Percentiles rank a stretch among this genome's conserved stretches.
These are phyloP conservation scores for Erythrobasidium hasegawianum DNA, from an alignment of 1,284 basidiomycete species.

Conservation along the genomic window DNA sequence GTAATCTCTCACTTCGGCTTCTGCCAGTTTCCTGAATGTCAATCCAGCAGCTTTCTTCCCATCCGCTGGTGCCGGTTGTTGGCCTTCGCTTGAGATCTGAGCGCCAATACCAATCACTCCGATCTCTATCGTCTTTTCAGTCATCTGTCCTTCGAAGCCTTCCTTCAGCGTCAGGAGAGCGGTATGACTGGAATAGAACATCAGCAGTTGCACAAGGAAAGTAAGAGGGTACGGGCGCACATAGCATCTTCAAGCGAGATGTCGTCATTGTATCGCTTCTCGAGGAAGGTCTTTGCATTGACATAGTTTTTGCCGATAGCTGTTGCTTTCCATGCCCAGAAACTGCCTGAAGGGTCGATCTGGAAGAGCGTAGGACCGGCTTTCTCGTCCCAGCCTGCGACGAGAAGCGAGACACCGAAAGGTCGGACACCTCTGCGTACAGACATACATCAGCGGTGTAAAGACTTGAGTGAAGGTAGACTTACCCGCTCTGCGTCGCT, in stretches of 20 bases:
- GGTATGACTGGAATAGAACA: slow-evolving; percentile 60
- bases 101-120: slow-evolving; percentile 79
- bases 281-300: slow-evolving; percentile 97
- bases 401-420: slow-evolving; percentile 92
- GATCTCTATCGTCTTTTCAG: slow-evolving; percentile 98
- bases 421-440: slow-evolving; percentile 83
- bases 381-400: slow-evolving; percentile 91
- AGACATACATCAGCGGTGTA: slow-evolving; percentile 10
- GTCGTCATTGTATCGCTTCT: slow-evolving; percentile 99
- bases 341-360: slow-evolving; percentile 96
- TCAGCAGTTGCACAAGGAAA: neutral
- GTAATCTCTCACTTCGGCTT: slow-evolving; percentile 93
- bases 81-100: slow-evolving; percentile 62
- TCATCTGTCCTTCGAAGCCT: slow-evolving; percentile 99
- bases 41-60: slow-evolving; percentile 19
- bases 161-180: slow-evolving; percentile 98
- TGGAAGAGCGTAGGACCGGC: slow-evolving; percentile 93
- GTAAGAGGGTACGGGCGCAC: neutral
- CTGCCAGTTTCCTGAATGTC: slow-evolving; percentile 86
- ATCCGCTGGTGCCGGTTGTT: slow-evolving; percentile 57
- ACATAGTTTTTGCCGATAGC: slow-evolving; percentile 99
- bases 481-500: slow-evolving; percentile 95
- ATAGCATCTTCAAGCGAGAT: slow-evolving; percentile 98
- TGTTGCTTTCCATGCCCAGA: slow-evolving; percentile 99
- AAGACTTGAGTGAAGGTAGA: slow-evolving; percentile 30